A percentile compares a stretch with the other conserved stretches of the same genome.
These are phyloP conservation scores for Pharus latifolius DNA, from an alignment of 176 grass and related monocot genomes.

Conservation along the genomic window DNA sequence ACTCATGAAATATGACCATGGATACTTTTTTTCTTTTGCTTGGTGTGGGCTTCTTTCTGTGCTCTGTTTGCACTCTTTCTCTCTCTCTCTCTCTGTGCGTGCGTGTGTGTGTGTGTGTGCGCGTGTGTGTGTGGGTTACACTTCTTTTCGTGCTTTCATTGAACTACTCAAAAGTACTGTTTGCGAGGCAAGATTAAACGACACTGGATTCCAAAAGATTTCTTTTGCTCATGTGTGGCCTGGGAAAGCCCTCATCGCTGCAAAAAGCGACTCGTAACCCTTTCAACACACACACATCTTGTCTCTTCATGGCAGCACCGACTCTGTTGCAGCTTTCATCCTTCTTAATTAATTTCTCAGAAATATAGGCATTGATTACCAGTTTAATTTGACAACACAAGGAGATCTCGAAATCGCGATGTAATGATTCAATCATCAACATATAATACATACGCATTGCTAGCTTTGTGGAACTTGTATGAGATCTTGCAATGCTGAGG, in stretches of 20 bases:
- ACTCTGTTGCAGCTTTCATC: slow-evolving; percentile 29
- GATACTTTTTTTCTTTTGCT: slow-evolving; percentile 4
- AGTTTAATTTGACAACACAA: not conserved
- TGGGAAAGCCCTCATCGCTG: slow-evolving; percentile 17
- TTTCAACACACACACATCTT: too few relatives aligned
- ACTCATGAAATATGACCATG: slow-evolving; percentile 40
- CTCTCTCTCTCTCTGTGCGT: not conserved
- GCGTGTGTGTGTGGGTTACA: too few relatives aligned
- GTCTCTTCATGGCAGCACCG: not conserved
- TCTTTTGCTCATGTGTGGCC: slow-evolving; percentile 24
- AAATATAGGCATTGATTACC: slow-evolving; percentile 3
- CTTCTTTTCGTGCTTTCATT: not conserved
- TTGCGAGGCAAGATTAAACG: slow-evolving; percentile 54
- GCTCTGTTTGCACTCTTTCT: not conserved
- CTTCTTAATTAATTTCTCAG: slow-evolving; percentile 4
- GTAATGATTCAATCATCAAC: not conserved
- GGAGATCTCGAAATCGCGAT: slow-evolving; percentile 9
- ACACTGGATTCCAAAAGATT: slow-evolving; percentile 46
- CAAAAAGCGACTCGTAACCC: too few relatives aligned
- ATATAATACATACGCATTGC: not conserved
- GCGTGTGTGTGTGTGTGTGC: too few relatives aligned
- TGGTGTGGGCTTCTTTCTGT: not conserved
- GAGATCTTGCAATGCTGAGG: slow-evolving; percentile 5
- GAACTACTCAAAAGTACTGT: slow-evolving; percentile 38
- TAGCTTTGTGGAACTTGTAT: too few relatives aligned